Percentiles rank a stretch among this genome's conserved stretches.
Evolutionary conservation across 1,139 yeast species (phyloP).

Genomic region (Candida albicans): DNA sequence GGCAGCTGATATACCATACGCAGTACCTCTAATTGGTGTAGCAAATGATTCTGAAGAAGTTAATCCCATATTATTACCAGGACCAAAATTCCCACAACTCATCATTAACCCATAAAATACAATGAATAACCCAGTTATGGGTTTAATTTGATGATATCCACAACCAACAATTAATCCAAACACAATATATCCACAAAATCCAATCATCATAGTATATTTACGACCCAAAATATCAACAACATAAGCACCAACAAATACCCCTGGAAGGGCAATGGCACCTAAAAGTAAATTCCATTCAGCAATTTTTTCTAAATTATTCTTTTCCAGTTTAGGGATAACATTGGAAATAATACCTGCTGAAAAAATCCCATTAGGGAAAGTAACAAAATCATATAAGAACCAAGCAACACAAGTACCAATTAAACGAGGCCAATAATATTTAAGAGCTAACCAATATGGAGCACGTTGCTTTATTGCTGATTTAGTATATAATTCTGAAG

Average conservation of each 20-base stretch:
- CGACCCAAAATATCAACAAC: constrained; percentile 45
- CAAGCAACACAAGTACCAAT: constrained; percentile 48
- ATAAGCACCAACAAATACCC: constrained; percentile 45
- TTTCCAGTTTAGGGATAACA: constrained; percentile 30
- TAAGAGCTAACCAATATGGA: constrained; percentile 49
- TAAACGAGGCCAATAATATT: constrained; percentile 47
- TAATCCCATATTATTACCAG: constrained; percentile 74
- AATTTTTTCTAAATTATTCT: constrained; percentile 32
- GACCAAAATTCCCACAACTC: constrained; percentile 65
- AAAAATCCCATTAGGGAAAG: constrained; percentile 53
- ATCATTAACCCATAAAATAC: constrained; percentile 49
- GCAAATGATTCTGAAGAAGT: constrained; percentile 69
- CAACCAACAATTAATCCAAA: constrained; percentile 51
- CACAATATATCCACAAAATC: constrained; percentile 47
- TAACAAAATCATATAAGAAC: constrained; percentile 54
- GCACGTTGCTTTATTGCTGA: constrained; percentile 44
- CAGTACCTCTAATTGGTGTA: constrained; percentile 73
- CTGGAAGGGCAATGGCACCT: constrained; percentile 47
- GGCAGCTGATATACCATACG: constrained; percentile 49
- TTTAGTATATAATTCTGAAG: constrained; percentile 52
- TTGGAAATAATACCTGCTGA: constrained; percentile 45
- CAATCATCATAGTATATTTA: constrained; percentile 46
- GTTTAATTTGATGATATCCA: constrained; percentile 41
- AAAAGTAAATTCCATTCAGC: constrained; percentile 53
- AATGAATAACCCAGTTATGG: constrained; percentile 44